A percentile compares a stretch with the other conserved stretches of the same genome.
Conservation (phyloP, 352 stramenopile genomes). For the Globisporangium cystogenes region DNA sequence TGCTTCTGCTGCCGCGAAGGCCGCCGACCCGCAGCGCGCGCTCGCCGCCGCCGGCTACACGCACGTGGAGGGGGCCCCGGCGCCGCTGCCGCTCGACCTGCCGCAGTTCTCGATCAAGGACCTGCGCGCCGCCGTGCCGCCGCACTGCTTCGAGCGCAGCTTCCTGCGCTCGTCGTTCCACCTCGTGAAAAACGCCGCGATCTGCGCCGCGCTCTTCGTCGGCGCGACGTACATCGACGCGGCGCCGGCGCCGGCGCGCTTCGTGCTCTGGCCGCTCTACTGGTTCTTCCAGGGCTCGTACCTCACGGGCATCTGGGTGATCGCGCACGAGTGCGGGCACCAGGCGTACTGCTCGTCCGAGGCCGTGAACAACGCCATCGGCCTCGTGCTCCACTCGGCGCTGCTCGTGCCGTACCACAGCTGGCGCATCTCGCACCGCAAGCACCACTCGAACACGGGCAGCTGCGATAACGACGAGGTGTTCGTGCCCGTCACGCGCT, state of each 20-base stretch:
- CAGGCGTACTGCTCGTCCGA: conserved; percentile 94
- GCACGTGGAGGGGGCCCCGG: conserved; percentile 66
- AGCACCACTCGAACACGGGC: conserved; percentile 95
- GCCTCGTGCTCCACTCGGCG: conserved; percentile 95
- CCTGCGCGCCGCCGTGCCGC: conserved; percentile 88
- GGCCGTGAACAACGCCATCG: conserved; percentile 94
- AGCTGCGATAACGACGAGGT: conserved; percentile 96
- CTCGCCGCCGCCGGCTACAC: conserved; percentile 63
- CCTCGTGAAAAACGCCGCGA: conserved; percentile 88
- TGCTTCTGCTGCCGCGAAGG: conserved; percentile 21
- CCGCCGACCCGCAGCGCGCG: conserved; percentile 22
- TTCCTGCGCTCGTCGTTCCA: conserved; percentile 90
- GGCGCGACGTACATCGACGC: conserved; percentile 71
- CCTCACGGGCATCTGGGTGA: conserved; percentile 96
- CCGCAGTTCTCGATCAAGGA: conserved; percentile 88
- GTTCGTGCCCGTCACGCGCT: conserved; percentile 90
- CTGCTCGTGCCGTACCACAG: conserved; percentile 98
- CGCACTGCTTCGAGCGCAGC: conserved; percentile 96
- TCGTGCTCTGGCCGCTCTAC: conserved; percentile 92
- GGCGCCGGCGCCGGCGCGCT: conserved; percentile 3
- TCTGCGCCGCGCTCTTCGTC: conserved; percentile 89
- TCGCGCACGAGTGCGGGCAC: conserved; percentile 98
- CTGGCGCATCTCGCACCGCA: conserved; percentile 95
- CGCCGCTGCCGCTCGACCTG: conserved; percentile 73
- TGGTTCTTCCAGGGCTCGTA: conserved; percentile 97